Percentiles rank a stretch among this genome's conserved stretches.
phyloP scores from a whole-genome alignment of 129 eudicot species.

The Helichrysum umbraculigerum region DNA sequence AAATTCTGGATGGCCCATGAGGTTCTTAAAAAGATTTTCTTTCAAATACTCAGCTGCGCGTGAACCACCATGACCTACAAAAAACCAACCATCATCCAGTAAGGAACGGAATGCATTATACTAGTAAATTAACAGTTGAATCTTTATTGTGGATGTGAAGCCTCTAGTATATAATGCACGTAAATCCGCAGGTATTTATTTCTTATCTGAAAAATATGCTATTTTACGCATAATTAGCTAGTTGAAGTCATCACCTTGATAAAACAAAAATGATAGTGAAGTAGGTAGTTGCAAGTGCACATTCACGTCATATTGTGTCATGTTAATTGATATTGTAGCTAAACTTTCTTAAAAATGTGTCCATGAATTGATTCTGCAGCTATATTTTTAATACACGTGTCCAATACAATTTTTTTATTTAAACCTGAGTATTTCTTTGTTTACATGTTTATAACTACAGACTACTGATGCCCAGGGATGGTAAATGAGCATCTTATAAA shows the following conservation, averaged over 20 bases:
- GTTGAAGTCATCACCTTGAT: neutral
- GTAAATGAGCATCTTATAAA: neutral
- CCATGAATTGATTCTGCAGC: neutral
- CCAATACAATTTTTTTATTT: too few species aligned
- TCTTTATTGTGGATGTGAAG: neutral
- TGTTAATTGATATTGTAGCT: neutral
- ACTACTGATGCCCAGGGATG: too few species aligned
- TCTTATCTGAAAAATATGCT: neutral
- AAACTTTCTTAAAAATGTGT: neutral
- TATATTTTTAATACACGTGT: neutral
- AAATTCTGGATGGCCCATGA: conserved; percentile 74
- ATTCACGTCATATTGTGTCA: neutral
- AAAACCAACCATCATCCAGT: conserved; percentile 12
- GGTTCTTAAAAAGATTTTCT: conserved; percentile 73
- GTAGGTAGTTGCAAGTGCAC: neutral
- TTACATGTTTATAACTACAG: too few species aligned
- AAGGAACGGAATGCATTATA: neutral
- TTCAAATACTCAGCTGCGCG: conserved; percentile 86
- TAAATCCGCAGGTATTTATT: neutral
- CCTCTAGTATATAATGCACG: neutral
- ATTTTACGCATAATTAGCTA: neutral
- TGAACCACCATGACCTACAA: conserved; percentile 94
- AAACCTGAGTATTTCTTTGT: neutral
- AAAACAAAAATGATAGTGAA: neutral
- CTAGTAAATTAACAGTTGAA: neutral